phyloP scores from a whole-genome alignment of 345 rosid species.

The Arabis alpina region DNA sequence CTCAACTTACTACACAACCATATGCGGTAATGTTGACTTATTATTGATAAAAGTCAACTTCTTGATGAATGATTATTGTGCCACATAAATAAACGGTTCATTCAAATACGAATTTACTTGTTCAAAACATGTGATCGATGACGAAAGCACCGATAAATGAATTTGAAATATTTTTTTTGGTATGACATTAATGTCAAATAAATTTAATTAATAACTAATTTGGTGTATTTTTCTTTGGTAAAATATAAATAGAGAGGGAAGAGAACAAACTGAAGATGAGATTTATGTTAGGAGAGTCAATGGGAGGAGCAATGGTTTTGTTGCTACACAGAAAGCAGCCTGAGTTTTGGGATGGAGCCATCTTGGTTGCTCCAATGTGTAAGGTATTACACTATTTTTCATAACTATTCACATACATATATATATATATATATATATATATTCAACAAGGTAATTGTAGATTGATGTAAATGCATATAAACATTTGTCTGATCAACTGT shows the following conservation, averaged over 20 bases:
- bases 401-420: too few species aligned
- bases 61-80: conserved; percentile 4
- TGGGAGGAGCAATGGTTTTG: conserved; percentile 88
- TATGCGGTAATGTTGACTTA: conserved; percentile 55
- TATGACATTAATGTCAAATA: neutral
- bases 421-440: too few species aligned
- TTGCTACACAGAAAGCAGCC: conserved; percentile 62
- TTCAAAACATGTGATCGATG: conserved; percentile 9
- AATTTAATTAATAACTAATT: neutral
- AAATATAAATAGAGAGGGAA: conserved; percentile 47
- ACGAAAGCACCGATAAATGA: conserved; percentile 1
- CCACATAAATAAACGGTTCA: neutral
- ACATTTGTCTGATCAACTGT: neutral
- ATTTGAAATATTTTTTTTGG: neutral
- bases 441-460: too few species aligned
- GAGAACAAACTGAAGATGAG: conserved; percentile 68
- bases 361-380: conserved; percentile 91
- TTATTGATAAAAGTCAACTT: neutral
- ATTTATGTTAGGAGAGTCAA: conserved; percentile 78
- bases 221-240: neutral
- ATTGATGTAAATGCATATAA: too few species aligned
- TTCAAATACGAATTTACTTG: too few species aligned
- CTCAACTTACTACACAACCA: conserved; percentile 49
- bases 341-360: conserved; percentile 79
- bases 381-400: too few species aligned